Percentiles rank a stretch among this genome's conserved stretches.
phyloP scores from a whole-genome alignment of 2,329 filamentous ascomycete species.

The Zymoseptoria crescenta region DNA sequence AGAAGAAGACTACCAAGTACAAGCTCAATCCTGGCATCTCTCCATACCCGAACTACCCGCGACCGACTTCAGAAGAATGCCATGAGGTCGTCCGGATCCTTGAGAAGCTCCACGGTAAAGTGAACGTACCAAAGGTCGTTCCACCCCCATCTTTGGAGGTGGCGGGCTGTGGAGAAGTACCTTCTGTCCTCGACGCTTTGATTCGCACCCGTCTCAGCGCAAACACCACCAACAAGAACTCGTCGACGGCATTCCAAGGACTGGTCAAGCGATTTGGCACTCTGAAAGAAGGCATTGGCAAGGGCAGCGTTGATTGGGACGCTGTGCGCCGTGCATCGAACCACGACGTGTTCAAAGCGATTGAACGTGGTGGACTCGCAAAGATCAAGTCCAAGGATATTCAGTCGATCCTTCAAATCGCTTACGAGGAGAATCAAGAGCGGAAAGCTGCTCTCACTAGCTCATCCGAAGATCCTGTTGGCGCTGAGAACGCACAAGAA shows the following conservation, averaged over 20 bases:
- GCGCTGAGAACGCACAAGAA: constrained; percentile 39
- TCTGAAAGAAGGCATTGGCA: constrained; percentile 54
- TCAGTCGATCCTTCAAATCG: constrained; percentile 64
- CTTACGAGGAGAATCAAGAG: constrained; percentile 60
- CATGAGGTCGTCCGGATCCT: constrained; percentile 61
- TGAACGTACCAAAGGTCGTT: constrained; percentile 57
- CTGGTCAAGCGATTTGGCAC: constrained; percentile 59
- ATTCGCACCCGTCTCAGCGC: constrained; percentile 56
- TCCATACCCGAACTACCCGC: constrained; percentile 60
- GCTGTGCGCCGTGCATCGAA: constrained; percentile 54
- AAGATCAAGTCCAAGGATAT: constrained; percentile 65
- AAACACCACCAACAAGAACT: constrained; percentile 53
- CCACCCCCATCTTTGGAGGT: constrained; percentile 62
- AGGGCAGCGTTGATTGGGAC: constrained; percentile 69
- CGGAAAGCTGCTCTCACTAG: constrained; percentile 46
- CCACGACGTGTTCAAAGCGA: constrained; percentile 58
- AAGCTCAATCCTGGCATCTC: constrained; percentile 43
- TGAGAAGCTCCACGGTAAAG: constrained; percentile 56
- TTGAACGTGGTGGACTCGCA: constrained; percentile 63
- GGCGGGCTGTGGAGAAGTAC: constrained; percentile 62
- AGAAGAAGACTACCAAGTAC: constrained; percentile 38
- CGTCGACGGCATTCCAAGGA: constrained; percentile 58
- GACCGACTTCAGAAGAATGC: constrained; percentile 62
- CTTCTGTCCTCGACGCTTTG: constrained; percentile 56
- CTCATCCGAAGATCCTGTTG: constrained; percentile 24